These are phyloP conservation scores for Rosa rugosa DNA, from an alignment of 306 rosid genomes.

Conservation along the genomic window DNA sequence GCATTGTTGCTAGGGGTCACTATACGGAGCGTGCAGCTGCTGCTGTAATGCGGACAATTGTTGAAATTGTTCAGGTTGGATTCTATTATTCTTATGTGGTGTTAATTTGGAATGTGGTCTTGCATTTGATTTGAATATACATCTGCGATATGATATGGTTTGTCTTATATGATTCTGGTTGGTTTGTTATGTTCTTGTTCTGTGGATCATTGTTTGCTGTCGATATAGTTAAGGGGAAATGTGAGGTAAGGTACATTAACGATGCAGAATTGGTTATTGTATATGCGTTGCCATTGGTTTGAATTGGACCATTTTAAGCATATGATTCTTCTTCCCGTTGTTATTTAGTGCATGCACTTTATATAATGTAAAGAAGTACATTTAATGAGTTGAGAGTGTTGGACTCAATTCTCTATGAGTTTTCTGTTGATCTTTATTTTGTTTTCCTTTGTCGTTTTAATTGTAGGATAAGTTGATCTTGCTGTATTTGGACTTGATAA, in stretches of 20 bases:
- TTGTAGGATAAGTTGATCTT: background rate
- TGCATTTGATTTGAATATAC: background rate
- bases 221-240: background rate
- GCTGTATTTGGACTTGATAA: background rate
- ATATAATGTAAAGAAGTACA: background rate
- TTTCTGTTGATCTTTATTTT: background rate
- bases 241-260: background rate
- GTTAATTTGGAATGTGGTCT: conserved; percentile 2
- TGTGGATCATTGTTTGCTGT: background rate
- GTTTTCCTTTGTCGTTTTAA: background rate
- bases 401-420: background rate
- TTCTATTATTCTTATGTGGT: background rate
- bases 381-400: conserved; percentile 2
- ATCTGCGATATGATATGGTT: background rate
- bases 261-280: background rate
- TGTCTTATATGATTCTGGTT: background rate
- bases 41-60: conserved; percentile 49
- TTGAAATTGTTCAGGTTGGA: conserved; percentile 56
- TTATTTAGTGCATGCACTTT: background rate
- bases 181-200: background rate
- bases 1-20: conserved; percentile 66
- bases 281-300: background rate
- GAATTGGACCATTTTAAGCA: background rate
- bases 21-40: conserved; percentile 66
- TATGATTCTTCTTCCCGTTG: background rate